Evolutionary conservation across 108 stramenopile genomes (phyloP).

Genomic region (Pseudonitzschia multiseries): DNA sequence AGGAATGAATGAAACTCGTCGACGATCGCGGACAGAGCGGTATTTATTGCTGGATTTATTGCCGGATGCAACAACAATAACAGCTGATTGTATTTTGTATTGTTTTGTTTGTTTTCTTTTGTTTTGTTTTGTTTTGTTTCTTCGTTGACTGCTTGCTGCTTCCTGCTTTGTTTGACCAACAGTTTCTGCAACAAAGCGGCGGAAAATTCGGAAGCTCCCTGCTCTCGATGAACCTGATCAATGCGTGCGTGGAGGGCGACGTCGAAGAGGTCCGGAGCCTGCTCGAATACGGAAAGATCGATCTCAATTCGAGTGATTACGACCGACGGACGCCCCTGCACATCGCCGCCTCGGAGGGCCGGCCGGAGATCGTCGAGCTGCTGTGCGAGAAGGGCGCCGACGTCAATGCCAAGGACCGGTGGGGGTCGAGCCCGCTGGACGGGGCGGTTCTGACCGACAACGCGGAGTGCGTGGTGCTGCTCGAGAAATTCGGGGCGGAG

Average conservation of each 20-base stretch:
- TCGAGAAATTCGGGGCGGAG: slow-evolving; percentile 49
- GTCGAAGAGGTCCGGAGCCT: slow-evolving; percentile 60
- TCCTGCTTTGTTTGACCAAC: neutral
- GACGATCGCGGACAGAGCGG: too few species aligned
- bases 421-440: slow-evolving; percentile 74
- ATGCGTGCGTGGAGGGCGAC: slow-evolving; percentile 66
- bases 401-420: slow-evolving; percentile 72
- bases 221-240: slow-evolving; percentile 54
- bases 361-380: slow-evolving; percentile 44
- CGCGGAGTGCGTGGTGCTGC: slow-evolving; percentile 34
- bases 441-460: slow-evolving; percentile 52
- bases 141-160: neutral
- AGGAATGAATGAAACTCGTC: too few species aligned
- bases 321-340: slow-evolving; percentile 69
- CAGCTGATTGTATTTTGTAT: too few species aligned
- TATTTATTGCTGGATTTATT: too few species aligned
- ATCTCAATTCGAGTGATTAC: slow-evolving; percentile 72
- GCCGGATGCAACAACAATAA: too few species aligned
- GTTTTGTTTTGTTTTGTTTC: neutral
- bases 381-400: slow-evolving; percentile 69
- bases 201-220: slow-evolving; percentile 59
- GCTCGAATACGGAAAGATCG: slow-evolving; percentile 44
- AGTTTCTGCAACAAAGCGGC: slow-evolving; percentile 46
- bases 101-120: too few species aligned
- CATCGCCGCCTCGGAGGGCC: slow-evolving; percentile 71